Evolutionary conservation across 495 filamentous ascomycete genomes (phyloP).

Genomic region (Talaromyces wortmannii): DNA sequence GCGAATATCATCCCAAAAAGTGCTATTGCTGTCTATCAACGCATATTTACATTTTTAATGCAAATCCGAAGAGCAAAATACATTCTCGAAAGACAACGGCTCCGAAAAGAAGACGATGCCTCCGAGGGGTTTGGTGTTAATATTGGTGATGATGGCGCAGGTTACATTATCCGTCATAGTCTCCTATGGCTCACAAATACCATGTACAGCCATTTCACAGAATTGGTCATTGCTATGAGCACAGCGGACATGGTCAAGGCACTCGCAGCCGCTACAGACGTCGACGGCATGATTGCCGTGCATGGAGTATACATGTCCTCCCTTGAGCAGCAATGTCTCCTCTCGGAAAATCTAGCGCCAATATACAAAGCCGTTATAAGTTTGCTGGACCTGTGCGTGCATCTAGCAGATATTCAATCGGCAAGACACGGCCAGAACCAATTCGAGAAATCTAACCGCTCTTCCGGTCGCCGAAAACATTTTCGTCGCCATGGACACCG

Average conservation of each 20-base stretch:
- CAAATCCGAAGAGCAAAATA: conserved; percentile 71
- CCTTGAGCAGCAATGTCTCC: conserved; percentile 58
- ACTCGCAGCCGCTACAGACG: conserved; percentile 57
- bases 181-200: conserved; percentile 75
- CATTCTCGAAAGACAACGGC: conserved; percentile 53
- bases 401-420: conserved; percentile 40
- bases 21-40: conserved; percentile 57
- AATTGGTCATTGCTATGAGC: conserved; percentile 58
- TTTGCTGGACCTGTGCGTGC: conserved; percentile 51
- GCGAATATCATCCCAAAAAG: conserved; percentile 67
- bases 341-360: conserved; percentile 54
- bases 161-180: conserved; percentile 61
- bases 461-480: neutral
- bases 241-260: conserved; percentile 41
- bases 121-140: conserved; percentile 2
- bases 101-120: conserved; percentile 7
- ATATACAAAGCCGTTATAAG: conserved; percentile 61
- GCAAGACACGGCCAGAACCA: conserved; percentile 15
- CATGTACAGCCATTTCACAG: conserved; percentile 67
- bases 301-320: conserved; percentile 57
- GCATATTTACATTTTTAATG: conserved; percentile 65
- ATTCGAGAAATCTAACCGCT: conserved; percentile 10
- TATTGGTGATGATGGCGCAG: conserved; percentile 30
- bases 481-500: conserved; percentile 5
- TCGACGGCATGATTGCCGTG: conserved; percentile 72